Evolutionary conservation across 106 monocot genomes (phyloP).

Genomic region (Apostasia shenzhenica): DNA sequence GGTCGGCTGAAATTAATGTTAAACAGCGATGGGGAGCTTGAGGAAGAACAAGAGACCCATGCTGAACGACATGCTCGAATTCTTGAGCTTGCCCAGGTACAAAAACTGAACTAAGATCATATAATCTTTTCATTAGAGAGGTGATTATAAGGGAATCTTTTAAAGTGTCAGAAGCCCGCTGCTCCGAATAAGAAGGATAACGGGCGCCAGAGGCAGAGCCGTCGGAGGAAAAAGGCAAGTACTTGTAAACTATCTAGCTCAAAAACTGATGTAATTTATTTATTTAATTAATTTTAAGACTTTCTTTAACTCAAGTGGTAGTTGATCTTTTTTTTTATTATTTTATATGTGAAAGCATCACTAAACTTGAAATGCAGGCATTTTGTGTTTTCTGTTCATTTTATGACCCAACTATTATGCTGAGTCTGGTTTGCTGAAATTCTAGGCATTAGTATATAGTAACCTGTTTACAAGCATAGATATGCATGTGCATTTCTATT

Average conservation of each 20-base stretch:
- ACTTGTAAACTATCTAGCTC: not conserved
- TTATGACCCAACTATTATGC: too few species aligned
- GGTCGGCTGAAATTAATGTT: slow-evolving; percentile 79
- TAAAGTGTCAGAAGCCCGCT: slow-evolving; percentile 27
- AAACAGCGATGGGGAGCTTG: slow-evolving; percentile 89
- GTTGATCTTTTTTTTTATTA: too few species aligned
- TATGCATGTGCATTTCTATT: too few species aligned
- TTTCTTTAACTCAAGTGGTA: not conserved
- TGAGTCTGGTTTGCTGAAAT: too few species aligned
- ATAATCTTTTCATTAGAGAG: not conserved
- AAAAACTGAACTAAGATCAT: not conserved
- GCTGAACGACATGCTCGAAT: slow-evolving; percentile 86
- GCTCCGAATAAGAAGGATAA: slow-evolving; percentile 37
- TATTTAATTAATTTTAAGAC: not conserved
- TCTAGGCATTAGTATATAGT: too few species aligned
- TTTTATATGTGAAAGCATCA: too few species aligned
- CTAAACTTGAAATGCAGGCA: too few species aligned
- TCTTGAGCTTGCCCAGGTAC: slow-evolving; percentile 66
- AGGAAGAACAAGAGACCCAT: slow-evolving; percentile 95
- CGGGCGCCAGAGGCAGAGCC: slow-evolving; percentile 47
- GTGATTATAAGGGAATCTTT: not conserved
- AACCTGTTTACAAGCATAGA: too few species aligned
- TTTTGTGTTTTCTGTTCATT: too few species aligned
- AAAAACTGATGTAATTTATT: not conserved
- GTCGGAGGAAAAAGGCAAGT: slow-evolving; percentile 46